A percentile compares a stretch with the other conserved stretches of the same genome.
phyloP scores from a whole-genome alignment of 345 rosid species.

The Microthlaspi erraticum region DNA sequence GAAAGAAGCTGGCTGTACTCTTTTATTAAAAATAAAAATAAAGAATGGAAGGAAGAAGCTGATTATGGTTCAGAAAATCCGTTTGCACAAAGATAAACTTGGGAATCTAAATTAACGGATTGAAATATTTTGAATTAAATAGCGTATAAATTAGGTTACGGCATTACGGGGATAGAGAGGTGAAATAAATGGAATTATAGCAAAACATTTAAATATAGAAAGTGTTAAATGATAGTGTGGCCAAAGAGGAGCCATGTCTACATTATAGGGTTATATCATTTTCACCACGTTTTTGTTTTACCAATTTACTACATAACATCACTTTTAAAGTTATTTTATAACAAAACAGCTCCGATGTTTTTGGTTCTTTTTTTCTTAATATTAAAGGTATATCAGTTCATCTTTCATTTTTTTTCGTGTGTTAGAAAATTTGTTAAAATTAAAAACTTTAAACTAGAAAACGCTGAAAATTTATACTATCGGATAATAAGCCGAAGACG shows the following conservation, averaged over 20 bases:
- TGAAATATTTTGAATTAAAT: constrained; percentile 1
- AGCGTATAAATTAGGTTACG: constrained; percentile 37
- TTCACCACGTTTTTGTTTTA: constrained; percentile 19
- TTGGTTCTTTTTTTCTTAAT: too few species aligned
- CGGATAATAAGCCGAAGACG: neutral
- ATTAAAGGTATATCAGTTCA: too few species aligned
- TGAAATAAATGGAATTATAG: constrained; percentile 35
- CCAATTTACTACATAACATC: neutral
- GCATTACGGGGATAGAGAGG: constrained; percentile 32
- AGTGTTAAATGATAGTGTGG: constrained; percentile 26
- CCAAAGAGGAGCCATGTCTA: constrained; percentile 37
- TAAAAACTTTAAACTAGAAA: neutral
- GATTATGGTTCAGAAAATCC: neutral
- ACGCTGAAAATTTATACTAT: neutral
- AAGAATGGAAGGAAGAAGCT: neutral
- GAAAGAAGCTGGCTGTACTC: neutral
- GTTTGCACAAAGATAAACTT: neutral
- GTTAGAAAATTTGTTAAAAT: neutral
- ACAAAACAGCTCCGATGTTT: too few species aligned
- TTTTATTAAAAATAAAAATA: too few species aligned
- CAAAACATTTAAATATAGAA: constrained; percentile 30
- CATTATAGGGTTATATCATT: constrained; percentile 9
- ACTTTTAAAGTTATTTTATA: too few species aligned
- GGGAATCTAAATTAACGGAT: neutral
- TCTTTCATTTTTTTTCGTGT: too few species aligned